Conservation (phyloP, 257 asterid species). For the Jacaranda mimosifolia region DNA sequence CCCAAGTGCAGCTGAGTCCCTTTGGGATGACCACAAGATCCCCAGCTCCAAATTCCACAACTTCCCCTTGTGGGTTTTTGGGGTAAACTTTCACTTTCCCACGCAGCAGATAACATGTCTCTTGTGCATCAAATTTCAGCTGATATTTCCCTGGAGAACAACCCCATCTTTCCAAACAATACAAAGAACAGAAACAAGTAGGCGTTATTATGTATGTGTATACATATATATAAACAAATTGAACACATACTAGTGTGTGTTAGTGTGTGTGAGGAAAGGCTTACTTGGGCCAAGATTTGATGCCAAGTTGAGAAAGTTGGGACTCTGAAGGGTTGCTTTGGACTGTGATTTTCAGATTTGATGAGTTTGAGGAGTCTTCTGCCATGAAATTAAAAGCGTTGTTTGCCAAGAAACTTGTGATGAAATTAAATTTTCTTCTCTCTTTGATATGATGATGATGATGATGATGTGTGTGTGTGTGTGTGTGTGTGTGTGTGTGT, state of each 20-base stretch:
- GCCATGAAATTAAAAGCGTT: conserved; percentile 25
- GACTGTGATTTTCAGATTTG: conserved; percentile 68
- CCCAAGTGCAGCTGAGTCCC: conserved; percentile 96
- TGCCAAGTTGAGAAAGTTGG: conserved; percentile 75
- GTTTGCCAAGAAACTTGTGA: background rate
- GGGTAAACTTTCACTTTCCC: conserved; percentile 82
- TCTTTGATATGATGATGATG: background rate
- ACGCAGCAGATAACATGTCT: conserved; percentile 78
- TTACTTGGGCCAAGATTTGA: conserved; percentile 98
- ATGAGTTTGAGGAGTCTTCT: conserved; percentile 44
- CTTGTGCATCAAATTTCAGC: conserved; percentile 78
- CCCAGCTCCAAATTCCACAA: conserved; percentile 85
- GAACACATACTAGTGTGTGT: background rate
- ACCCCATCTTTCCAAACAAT: conserved; percentile 65
- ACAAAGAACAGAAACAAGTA: background rate
- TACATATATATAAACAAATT: background rate
- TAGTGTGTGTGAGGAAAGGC: conserved; percentile 16
- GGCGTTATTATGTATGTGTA: background rate
- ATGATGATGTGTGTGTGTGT: background rate
- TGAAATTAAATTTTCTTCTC: background rate
- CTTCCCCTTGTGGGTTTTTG: conserved; percentile 56
- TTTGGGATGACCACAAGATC: conserved; percentile 85
- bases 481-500: background rate
- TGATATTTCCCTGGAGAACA: conserved; percentile 88
- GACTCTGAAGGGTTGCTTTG: conserved; percentile 73